Evolutionary conservation across 495 filamentous ascomycete species (phyloP).

Genomic region (Hapsidospora chrysogenum): DNA sequence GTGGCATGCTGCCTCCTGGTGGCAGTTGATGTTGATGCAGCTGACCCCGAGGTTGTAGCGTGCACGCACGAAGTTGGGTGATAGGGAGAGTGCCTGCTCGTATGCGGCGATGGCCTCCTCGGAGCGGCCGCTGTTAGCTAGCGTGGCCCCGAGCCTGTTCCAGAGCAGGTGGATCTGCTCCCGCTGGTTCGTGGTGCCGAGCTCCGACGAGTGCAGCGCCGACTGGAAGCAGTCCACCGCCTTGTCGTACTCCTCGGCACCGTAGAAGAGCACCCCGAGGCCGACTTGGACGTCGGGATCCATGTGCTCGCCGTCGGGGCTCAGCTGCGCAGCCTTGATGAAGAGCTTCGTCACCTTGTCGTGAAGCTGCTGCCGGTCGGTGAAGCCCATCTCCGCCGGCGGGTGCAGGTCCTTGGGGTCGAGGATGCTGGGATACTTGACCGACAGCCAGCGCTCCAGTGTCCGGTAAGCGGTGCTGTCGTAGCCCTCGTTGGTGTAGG

Average conservation of each 20-base stretch:
- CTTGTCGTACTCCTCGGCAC: slow-evolving; percentile 92
- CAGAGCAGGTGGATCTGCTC: slow-evolving; percentile 82
- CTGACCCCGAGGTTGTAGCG: slow-evolving; percentile 92
- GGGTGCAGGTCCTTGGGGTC: slow-evolving; percentile 47
- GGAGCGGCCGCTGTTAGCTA: slow-evolving; percentile 81
- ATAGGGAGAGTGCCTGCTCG: slow-evolving; percentile 72
- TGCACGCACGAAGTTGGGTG: slow-evolving; percentile 90
- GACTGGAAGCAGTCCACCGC: slow-evolving; percentile 96
- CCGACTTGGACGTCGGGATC: slow-evolving; percentile 98
- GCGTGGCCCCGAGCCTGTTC: slow-evolving; percentile 92
- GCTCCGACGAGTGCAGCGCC: slow-evolving; percentile 67
- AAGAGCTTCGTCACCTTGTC: slow-evolving; percentile 80
- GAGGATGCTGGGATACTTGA: slow-evolving; percentile 78
- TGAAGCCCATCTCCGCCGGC: slow-evolving; percentile 69
- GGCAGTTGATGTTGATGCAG: slow-evolving; percentile 96
- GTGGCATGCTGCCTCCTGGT: slow-evolving; percentile 81
- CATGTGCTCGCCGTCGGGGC: slow-evolving; percentile 73
- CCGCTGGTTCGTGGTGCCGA: slow-evolving; percentile 54
- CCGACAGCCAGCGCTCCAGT: slow-evolving; percentile 85
- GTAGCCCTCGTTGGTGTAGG: slow-evolving; percentile 99
- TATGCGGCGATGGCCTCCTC: slow-evolving; percentile 97
- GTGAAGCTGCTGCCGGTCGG: slow-evolving; percentile 78
- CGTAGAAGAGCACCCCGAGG: slow-evolving; percentile 94
- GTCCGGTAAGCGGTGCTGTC: slow-evolving; percentile 93
- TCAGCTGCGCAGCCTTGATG: slow-evolving; percentile 80